A percentile compares a stretch with the other conserved stretches of the same genome.
Evolutionary conservation across 2,329 filamentous ascomycete genomes (phyloP).

Genomic region (Fusarium solani-melongenae): DNA sequence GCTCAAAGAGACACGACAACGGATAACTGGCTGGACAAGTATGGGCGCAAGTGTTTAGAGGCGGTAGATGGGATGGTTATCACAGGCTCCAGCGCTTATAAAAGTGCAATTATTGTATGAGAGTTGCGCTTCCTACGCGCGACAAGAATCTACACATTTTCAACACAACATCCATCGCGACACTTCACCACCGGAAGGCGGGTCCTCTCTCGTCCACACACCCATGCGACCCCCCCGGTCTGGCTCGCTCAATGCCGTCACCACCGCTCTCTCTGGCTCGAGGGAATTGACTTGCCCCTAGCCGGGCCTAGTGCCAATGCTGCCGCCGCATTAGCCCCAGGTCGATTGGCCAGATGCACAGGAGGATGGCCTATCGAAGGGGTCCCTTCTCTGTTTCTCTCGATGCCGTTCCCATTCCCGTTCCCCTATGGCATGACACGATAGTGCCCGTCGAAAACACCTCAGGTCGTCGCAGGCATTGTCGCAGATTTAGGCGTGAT

Average conservation of each 20-base stretch:
- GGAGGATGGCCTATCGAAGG: conserved; percentile 20
- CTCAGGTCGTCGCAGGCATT: not conserved
- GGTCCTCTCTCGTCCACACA: not conserved
- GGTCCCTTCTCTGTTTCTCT: not conserved
- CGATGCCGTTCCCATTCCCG: not conserved
- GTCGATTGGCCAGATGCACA: conserved; percentile 33
- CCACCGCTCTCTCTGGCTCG: conserved; percentile 17
- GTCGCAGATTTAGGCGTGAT: not conserved
- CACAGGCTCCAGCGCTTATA: not conserved
- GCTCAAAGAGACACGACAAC: not conserved
- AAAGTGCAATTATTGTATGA: not conserved
- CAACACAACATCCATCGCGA: not conserved
- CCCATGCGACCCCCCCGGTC: conserved; percentile 1
- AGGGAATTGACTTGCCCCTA: conserved; percentile 22
- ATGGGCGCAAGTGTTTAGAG: not conserved
- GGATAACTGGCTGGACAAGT: not conserved
- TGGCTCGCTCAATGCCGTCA: conserved; percentile 33
- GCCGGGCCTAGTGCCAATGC: conserved; percentile 30
- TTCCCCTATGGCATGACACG: not conserved
- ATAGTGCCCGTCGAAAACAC: not conserved
- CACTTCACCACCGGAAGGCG: not conserved
- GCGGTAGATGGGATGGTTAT: not conserved
- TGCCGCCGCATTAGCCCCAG: conserved; percentile 35
- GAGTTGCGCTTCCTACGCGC: not conserved
- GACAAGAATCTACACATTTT: not conserved